Base-by-base conservation (phyloP, 1,284 basidiomycete species). In the Meira nashicola region DNA sequence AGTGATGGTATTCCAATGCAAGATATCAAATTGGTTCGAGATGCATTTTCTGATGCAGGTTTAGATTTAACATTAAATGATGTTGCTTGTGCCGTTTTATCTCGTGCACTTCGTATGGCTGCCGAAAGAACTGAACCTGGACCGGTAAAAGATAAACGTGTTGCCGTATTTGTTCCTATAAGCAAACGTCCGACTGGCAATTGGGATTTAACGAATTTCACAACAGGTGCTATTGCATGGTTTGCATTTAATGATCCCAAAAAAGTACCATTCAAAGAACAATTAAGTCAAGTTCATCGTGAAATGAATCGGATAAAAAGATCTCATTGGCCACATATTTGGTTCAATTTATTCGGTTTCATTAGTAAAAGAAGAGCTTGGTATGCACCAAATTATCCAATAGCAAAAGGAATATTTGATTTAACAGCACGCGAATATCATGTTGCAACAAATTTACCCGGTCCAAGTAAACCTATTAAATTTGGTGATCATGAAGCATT, bases 141-240 rank as follows among this genome's bases (percentile, higher is more conserved):
- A 21, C 57, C 59, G 14, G 65, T 72, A 58, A 66, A 63, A 50
- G 76, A 76, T 58, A 69, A 71, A 54, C 71, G 76, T n/a, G 66
- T 74, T 8, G 74, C 76, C 47, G 64, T 77, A 56, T 76, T 77
- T 62, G 65, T 77, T 9, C 76, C 76, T 38, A 74, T 77, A 58
- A 69, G 66, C 19, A 58, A 71, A 28, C 71, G 76, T 28, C 73
- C 71, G 37, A 59, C 64, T 43, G 74, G 74, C 21, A 68, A 77
- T 53, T 77, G 74, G 73, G 65, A 65, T 39, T 62, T 77, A 54
- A 65, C 62, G 63, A 77, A 77, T 50, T 69, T 56, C 39, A 77
- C 76, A 6, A 75, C 74, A 8, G 76, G 74, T 8, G 68, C 68
- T 4, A 68, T 77, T 38, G 71, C 71, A 2, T 77, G 76, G 76